Evolutionary conservation across 257 asterid species (phyloP), one percentile per base, ranked within the genome.

Genomic region (Solanum lycopersicoides): DNA sequence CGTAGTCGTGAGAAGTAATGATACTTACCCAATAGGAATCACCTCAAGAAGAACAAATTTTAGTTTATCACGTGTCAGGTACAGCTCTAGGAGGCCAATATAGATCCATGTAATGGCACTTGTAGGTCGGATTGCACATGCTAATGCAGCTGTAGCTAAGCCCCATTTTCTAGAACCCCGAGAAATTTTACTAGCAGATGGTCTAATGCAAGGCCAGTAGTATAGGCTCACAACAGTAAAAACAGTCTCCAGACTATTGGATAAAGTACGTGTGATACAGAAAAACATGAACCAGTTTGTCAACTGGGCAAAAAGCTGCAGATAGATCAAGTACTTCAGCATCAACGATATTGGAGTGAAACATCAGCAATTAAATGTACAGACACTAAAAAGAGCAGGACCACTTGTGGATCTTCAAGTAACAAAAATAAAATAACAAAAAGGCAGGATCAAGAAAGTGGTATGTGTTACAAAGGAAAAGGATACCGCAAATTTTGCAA

Each of bases 261-360:
- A 96, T 14, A 95, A 89, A 44, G 99, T 95, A 63, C 98, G 98
- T 21, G 98, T 92, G 86, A 97, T 93, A 92, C 98, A 97, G 95
- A 93, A 97, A 89, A 96, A 95, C 96, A 95, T 93, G 93, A 97
- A 97, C 99, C 99, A 97, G 95, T 97, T 97, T 77, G 92, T 89
- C 86, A 97, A 86, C 92, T 93, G 95, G 32, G 95, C 90, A 92
- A 97, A 94, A 88, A 97, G 98, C 99, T 97, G 91, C 50, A 34
- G 82, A 88, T 76, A 68, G 86, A 94, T 94, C 92, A 96, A 97
- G 99, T 88, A 92, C 88, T 84, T 74, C 44, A 82, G 69, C 37
- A 12, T 32, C 69, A 20, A 80, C 32, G 10, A 42, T 42, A 76
- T 76, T 42, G 34, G 83, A 76, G 37, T 13, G 59, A 76, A 76